Evolutionary conservation across 352 stramenopile genomes (phyloP).

Genomic region (Elongisporangium anandrum): DNA sequence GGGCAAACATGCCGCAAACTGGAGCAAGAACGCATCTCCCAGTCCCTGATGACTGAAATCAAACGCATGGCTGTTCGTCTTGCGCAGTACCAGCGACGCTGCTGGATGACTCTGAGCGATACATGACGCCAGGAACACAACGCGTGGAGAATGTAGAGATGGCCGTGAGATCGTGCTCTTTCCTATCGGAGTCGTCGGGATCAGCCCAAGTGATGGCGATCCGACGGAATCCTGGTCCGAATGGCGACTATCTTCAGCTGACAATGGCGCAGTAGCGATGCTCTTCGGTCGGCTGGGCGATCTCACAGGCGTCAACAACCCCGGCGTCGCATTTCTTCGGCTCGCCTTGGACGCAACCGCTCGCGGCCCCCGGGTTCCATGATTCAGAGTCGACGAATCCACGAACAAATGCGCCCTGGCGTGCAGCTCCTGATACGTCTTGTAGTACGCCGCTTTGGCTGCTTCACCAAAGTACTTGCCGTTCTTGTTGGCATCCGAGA

Average conservation of each 20-base stretch:
- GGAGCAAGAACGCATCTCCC: constrained; percentile 51
- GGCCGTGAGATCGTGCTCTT: constrained; percentile 8
- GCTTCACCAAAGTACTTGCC: constrained; percentile 47
- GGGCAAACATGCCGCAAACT: constrained; percentile 52
- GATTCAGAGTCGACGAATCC: constrained; percentile 5
- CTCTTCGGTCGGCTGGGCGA: not conserved
- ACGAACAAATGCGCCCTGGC: constrained; percentile 56
- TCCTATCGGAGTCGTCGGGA: constrained; percentile 9
- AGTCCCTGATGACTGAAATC: constrained; percentile 66
- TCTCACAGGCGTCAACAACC: constrained; percentile 9
- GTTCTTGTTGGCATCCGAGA: constrained; percentile 12
- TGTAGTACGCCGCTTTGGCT: constrained; percentile 48
- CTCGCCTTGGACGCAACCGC: constrained; percentile 6
- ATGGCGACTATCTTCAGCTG: not conserved
- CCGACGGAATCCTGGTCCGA: not conserved
- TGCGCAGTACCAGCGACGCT: constrained; percentile 41
- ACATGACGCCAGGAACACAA: constrained; percentile 43
- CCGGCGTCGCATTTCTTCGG: constrained; percentile 11
- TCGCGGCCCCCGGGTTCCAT: constrained; percentile 2
- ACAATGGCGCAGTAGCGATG: not conserved
- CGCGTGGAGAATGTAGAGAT: constrained; percentile 38
- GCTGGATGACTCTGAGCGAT: constrained; percentile 39
- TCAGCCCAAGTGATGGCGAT: constrained; percentile 5
- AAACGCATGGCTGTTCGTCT: constrained; percentile 33
- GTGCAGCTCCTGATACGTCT: constrained; percentile 49